Conservation (phyloP, 2,329 filamentous ascomycete genomes). For the Apiospora koreana region DNA sequence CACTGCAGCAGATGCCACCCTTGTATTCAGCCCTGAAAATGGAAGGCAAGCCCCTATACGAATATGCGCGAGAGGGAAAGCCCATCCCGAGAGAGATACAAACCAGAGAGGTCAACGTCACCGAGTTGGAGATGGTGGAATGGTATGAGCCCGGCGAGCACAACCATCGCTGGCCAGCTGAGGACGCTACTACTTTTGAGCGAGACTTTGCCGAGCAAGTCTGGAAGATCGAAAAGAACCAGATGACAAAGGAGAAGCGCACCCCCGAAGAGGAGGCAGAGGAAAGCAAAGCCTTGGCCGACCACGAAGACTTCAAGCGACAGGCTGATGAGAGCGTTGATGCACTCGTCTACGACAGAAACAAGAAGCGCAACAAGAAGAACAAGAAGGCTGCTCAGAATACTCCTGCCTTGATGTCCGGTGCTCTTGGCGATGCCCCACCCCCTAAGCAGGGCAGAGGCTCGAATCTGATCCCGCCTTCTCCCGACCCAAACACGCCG, state of each 20-base stretch:
- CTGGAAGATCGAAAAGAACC: constrained; percentile 62
- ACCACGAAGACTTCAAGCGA: constrained; percentile 58
- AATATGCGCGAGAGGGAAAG: constrained; percentile 90
- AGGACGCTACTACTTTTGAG: constrained; percentile 75
- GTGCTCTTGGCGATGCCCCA: constrained; percentile 55
- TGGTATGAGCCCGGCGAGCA: constrained; percentile 84
- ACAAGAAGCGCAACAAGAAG: constrained; percentile 32
- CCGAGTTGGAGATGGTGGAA: constrained; percentile 77
- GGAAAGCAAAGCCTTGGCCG: constrained; percentile 55
- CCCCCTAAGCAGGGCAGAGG: constrained; percentile 46
- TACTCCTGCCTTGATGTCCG: constrained; percentile 55
- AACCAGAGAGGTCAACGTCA: constrained; percentile 75
- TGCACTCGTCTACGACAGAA: constrained; percentile 53
- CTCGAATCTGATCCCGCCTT: constrained; percentile 54
- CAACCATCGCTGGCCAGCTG: constrained; percentile 74
- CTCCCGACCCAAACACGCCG: constrained; percentile 47
- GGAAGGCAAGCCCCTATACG: constrained; percentile 91
- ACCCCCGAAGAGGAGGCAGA: constrained; percentile 57
- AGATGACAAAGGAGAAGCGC: constrained; percentile 49
- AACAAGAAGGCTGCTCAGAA: constrained; percentile 26
- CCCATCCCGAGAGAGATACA: constrained; percentile 84
- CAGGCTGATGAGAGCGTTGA: constrained; percentile 61
- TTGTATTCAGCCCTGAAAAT: constrained; percentile 93
- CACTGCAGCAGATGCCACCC: constrained; percentile 86
- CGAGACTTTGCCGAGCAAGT: constrained; percentile 75